Evolutionary conservation across 306 rosid species (phyloP).

Genomic region (Vigna angularis): DNA sequence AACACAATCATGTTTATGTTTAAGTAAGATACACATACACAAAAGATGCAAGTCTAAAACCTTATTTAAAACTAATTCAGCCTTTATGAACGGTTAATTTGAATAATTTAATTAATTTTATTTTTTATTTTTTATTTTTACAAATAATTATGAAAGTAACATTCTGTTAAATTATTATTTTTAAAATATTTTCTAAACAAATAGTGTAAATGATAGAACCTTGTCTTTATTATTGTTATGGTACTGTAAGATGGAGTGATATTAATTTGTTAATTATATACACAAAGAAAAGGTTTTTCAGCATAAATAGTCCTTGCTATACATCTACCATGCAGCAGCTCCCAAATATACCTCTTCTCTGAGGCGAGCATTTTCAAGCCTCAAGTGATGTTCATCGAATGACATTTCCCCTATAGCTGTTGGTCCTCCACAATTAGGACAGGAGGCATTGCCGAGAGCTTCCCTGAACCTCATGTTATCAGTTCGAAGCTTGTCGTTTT

Average conservation of each 20-base stretch:
- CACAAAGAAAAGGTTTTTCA: background rate
- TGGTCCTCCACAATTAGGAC: slow-evolving; percentile 98
- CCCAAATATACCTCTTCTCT: slow-evolving; percentile 81
- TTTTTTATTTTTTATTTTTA: background rate
- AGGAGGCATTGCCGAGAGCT: slow-evolving; percentile 93
- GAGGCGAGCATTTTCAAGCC: slow-evolving; percentile 87
- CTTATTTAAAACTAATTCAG: background rate
- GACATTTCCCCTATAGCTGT: slow-evolving; percentile 97
- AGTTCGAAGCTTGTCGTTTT: slow-evolving; percentile 85
- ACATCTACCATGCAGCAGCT: background rate
- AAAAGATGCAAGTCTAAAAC: background rate
- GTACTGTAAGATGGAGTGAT: background rate
- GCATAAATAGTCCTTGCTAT: background rate
- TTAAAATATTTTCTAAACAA: background rate
- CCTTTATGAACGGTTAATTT: background rate
- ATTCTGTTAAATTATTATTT: background rate
- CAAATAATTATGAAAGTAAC: background rate
- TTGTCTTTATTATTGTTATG: background rate
- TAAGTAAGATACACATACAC: background rate
- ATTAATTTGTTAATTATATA: background rate
- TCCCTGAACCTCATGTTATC: slow-evolving; percentile 95
- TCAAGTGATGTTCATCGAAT: slow-evolving; percentile 91
- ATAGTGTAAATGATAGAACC: background rate
- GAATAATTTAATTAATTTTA: background rate
- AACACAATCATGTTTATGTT: background rate